Evolutionary conservation across 768 basidiomycete species (phyloP).

Genomic region (Rhizopogon vulgaris): DNA sequence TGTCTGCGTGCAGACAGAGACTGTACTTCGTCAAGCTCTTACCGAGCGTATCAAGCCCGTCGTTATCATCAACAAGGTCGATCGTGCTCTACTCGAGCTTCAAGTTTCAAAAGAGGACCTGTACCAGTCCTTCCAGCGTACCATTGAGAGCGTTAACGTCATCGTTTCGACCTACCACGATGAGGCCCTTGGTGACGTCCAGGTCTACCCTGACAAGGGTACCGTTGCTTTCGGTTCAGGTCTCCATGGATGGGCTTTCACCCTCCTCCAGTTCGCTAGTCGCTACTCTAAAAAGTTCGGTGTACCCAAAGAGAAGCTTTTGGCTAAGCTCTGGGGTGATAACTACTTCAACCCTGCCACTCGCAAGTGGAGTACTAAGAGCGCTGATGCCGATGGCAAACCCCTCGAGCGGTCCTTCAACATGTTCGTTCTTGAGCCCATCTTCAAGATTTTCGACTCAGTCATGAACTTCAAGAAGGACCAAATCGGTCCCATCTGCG

Average conservation of each 20-base stretch:
- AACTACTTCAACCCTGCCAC: conserved; percentile 98
- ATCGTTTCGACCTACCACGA: conserved; percentile 98
- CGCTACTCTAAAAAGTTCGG: conserved; percentile 98
- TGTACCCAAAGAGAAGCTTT: conserved; percentile 98
- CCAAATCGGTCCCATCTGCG: conserved; percentile 71
- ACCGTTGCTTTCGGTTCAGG: conserved; percentile 99
- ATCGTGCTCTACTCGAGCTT: conserved; percentile 97
- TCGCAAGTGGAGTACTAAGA: conserved; percentile 90
- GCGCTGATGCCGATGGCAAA: conserved; percentile 74
- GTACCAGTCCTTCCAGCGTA: conserved; percentile 96
- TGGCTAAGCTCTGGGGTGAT: conserved; percentile 97
- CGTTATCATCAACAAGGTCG: conserved; percentile 99
- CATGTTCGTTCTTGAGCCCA: conserved; percentile 96
- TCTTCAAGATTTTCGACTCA: conserved; percentile 96
- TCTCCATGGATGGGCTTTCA: conserved; percentile 99
- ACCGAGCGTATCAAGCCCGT: conserved; percentile 99
- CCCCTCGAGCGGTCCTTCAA: conserved; percentile 98
- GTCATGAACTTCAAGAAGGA: conserved; percentile 99
- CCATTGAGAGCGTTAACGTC: conserved; percentile 97
- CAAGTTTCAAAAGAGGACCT: conserved; percentile 96
- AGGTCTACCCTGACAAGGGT: conserved; percentile 97
- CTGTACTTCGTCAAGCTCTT: conserved; percentile 94
- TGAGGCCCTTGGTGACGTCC: conserved; percentile 89
- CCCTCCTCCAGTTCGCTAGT: conserved; percentile 92
- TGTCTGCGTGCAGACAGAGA: conserved; percentile 99